Base-by-base conservation (phyloP, 345 rosid genomes). In the Tarenaya hassleriana region DNA sequence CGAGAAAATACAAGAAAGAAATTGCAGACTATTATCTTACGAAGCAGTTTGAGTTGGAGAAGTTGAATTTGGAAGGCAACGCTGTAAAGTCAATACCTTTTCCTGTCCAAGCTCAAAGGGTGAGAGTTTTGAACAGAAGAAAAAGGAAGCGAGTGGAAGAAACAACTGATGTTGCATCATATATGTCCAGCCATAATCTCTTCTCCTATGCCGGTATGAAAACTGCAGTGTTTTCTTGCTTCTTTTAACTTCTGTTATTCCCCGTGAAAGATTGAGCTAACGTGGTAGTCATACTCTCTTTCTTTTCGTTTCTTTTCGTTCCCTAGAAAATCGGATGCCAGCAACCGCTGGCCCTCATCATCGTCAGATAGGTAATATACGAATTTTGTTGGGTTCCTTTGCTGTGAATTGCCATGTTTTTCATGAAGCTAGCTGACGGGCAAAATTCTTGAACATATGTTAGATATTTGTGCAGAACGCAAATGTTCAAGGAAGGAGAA, bases 141-240 rank as follows among this genome's bases (percentile, higher is more conserved):
- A 80, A 76, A 57, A 69, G 94, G 67, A 80, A 74, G 49, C 71
- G 83, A 66, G 76, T 73, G 10, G 95, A 90, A 67, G 88, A 86
- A 35, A 70, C 72, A 9, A 52, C 61, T 58, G 86, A 81, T 76
- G 54, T 82, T 37, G 66, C 79, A 13, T 61, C 80, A 32, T 78
- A 72, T 58, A 57, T 77, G 74, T 67, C 82, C 12, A 44, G 29
- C 21, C 95, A 87, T 67, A 73, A 58, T 50, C 43, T 82, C 40
- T 82, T 87, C 67, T 79, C 89, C 16, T 87, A 77, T 72, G 54
- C 60, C 3, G 86, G 96, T 91, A 77, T 27, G 40, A 5, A 53
- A 49, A 10, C 17, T 41, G 16, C 11, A 24, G 13, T 2, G 50
- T 52, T 37, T 61, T 8, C 56, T 53, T 52, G 16, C 13, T 34